A percentile compares a stretch with the other conserved stretches of the same genome.
phyloP scores from a whole-genome alignment of 345 rosid species.

The Microthlaspi erraticum region DNA sequence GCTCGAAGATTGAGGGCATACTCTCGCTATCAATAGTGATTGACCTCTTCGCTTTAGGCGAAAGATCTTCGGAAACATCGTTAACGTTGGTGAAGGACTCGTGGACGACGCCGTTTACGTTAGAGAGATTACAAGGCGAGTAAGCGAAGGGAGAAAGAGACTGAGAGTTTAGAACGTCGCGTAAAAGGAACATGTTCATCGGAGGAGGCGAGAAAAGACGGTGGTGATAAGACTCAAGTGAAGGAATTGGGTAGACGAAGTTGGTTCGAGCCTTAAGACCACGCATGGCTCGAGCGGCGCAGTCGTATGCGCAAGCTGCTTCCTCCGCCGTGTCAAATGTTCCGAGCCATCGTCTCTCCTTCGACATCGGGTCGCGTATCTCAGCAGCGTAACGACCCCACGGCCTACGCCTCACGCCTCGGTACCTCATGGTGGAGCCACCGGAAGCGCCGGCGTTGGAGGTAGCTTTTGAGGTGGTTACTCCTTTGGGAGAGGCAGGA shows the following conservation, averaged over 20 bases:
- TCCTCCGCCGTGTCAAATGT: conserved; percentile 98
- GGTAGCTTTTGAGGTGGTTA: conserved; percentile 45
- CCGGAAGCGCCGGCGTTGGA: conserved; percentile 46
- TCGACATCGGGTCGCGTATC: conserved; percentile 89
- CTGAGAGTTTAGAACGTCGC: conserved; percentile 54
- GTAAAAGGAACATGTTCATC: conserved; percentile 63
- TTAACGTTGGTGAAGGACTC: conserved; percentile 22
- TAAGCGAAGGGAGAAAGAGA: conserved; percentile 39
- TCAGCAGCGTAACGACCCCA: conserved; percentile 99
- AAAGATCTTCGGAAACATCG: conserved; percentile 30
- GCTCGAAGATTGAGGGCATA: conserved; percentile 54
- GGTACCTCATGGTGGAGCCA: conserved; percentile 70
- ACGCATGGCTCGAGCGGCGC: conserved; percentile 93
- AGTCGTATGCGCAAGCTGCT: conserved; percentile 95
- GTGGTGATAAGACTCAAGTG: conserved; percentile 41
- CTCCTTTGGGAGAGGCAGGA: conserved; percentile 31
- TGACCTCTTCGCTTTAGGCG: conserved; percentile 44
- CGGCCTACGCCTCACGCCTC: conserved; percentile 93
- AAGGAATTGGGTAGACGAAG: conserved; percentile 67
- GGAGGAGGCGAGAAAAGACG: conserved; percentile 48
- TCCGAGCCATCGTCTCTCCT: conserved; percentile 95
- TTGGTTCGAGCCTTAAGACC: conserved; percentile 93
- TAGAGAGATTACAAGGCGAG: conserved; percentile 19
- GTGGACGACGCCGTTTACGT: conserved; percentile 30
- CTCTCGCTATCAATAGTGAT: conserved; percentile 35